Evolutionary conservation across 139 green algal genomes (phyloP), one percentile per base, ranked within the genome.

Genomic region (Chlorella sp.): DNA sequence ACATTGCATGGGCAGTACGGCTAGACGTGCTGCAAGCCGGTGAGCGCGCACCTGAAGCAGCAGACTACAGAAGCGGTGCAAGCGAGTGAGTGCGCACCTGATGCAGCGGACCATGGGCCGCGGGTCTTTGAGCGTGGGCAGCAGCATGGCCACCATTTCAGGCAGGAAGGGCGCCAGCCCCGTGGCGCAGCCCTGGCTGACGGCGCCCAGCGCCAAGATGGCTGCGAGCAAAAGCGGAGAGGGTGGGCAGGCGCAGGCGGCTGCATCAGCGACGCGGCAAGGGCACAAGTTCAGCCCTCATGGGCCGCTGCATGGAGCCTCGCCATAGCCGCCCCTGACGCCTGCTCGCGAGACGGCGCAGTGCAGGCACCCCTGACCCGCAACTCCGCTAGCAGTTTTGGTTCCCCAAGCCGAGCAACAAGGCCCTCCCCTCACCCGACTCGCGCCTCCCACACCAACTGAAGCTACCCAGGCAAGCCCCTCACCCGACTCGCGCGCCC

Each of bases 201-300:
- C 88, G 0, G 97, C 97, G 4, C 97, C 97, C 65, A 99, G 86
- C 4, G 96, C 95, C 22, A 99, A 86, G 56, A 99, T 96, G 51
- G 95, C 96, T 7, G 77, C 77, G 14, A 3, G 24, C 84, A 91
- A 88, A 98, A 96, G 14, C 94, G 85, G 43, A 91, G 87, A 26
- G 92, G 88, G 95, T 93, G 98, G 80, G 94, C 91, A 60, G 40
- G 43, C 20, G n/a, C n/a, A n/a, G n/a, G n/a, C n/a, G n/a, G n/a
- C n/a, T n/a, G n/a, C n/a, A n/a, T n/a, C n/a, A n/a, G n/a, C n/a
- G n/a, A n/a, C n/a, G n/a, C n/a, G n/a, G n/a, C n/a, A n/a, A n/a
- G n/a, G n/a, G n/a, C n/a, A n/a, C n/a, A n/a, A n/a, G n/a, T n/a
- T n/a, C n/a, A n/a, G n/a, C n/a, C n/a, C n/a, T n/a, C n/a, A n/a